Conservation (phyloP, 352 stramenopile genomes). For the Bremia lactucae region DNA sequence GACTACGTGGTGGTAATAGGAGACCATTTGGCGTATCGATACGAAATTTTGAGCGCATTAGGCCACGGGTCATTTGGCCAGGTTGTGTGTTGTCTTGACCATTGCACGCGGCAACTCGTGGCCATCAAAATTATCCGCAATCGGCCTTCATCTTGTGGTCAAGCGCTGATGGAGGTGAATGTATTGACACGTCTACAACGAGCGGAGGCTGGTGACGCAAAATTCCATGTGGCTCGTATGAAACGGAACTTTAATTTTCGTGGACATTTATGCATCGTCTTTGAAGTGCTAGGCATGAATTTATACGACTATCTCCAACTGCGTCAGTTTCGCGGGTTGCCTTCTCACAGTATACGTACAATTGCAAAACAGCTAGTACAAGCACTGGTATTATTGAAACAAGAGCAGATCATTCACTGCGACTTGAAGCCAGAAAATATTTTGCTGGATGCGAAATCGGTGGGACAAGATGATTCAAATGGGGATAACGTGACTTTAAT, state of each 20-base stretch:
- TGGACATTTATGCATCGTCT: constrained; percentile 93
- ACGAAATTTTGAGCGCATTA: constrained; percentile 90
- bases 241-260: constrained; percentile 90
- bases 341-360: constrained; percentile 78
- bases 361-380: constrained; percentile 85
- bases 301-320: constrained; percentile 95
- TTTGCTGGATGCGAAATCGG: constrained; percentile 20
- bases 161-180: constrained; percentile 93
- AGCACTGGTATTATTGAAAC: constrained; percentile 63
- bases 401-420: constrained; percentile 91
- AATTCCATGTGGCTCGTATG: constrained; percentile 83
- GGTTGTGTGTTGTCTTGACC: constrained; percentile 91
- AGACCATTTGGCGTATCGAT: constrained; percentile 91
- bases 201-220: constrained; percentile 22
- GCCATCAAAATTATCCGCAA: constrained; percentile 98
- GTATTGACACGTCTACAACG: constrained; percentile 60
- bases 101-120: constrained; percentile 76
- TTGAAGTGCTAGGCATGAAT: constrained; percentile 93
- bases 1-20: constrained; percentile 92
- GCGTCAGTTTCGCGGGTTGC: constrained; percentile 91
- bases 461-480: constrained; percentile 3
- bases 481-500: constrained; percentile 77
- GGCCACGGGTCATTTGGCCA: constrained; percentile 97
- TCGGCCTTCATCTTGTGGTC: constrained; percentile 91
- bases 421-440: constrained; percentile 99